Conservation (phyloP, 228 moss, liverwort and hornwort species). For the Sphagnum fallax region DNA sequence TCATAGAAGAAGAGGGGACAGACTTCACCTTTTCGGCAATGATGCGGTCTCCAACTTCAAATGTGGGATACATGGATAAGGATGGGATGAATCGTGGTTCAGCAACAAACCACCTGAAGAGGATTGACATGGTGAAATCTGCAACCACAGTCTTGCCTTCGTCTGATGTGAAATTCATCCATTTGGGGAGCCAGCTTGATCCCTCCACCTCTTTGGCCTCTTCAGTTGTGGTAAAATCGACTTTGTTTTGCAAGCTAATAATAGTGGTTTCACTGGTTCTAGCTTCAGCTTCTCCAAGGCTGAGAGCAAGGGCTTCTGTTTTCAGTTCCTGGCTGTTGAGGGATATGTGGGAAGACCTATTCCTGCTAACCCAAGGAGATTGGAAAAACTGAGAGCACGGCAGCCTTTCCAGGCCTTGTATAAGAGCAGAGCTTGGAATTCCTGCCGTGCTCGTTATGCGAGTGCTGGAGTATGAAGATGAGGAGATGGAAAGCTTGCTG, state of each 20-base stretch:
- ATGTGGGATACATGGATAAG: slow-evolving; percentile 94
- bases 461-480: background rate
- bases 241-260: background rate
- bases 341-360: too few species aligned
- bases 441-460: background rate
- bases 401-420: background rate
- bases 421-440: background rate
- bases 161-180: slow-evolving; percentile 79
- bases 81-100: slow-evolving; percentile 99
- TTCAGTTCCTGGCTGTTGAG: too few species aligned
- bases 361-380: background rate
- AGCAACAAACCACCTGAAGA: slow-evolving; percentile 92
- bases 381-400: background rate
- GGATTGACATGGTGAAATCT: slow-evolving; percentile 79
- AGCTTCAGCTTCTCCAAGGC: too few species aligned
- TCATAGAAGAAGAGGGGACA: too few species aligned
- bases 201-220: slow-evolving; percentile 9
- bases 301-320: too few species aligned
- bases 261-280: too few species aligned
- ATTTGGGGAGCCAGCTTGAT: slow-evolving; percentile 59
- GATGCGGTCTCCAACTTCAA: slow-evolving; percentile 97
- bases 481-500: too few species aligned
- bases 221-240: slow-evolving; percentile 22
- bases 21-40: slow-evolving; percentile 84
- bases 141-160: slow-evolving; percentile 90